These are phyloP conservation scores for Pythium angustatum DNA, from an alignment of 352 stramenopile species.

Conservation along the genomic window DNA sequence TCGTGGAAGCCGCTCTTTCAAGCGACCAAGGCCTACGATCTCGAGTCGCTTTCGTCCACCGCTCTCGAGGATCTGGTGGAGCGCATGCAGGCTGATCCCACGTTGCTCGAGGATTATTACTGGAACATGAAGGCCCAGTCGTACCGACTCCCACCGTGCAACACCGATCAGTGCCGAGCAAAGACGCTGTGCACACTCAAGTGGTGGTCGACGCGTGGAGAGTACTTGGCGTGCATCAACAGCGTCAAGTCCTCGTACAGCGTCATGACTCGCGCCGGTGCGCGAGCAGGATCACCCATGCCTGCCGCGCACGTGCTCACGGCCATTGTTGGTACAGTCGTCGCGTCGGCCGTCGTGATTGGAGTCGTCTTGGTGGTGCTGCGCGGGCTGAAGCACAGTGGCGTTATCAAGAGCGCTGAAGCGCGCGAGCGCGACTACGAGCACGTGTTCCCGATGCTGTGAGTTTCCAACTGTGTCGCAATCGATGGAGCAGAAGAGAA, in stretches of 20 bases:
- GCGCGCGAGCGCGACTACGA: slow-evolving; percentile 43
- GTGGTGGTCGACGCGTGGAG: slow-evolving; percentile 76
- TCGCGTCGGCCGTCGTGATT: slow-evolving; percentile 42
- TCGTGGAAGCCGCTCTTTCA: slow-evolving; percentile 59
- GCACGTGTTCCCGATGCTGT: slow-evolving; percentile 55
- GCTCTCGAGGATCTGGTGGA: slow-evolving; percentile 49
- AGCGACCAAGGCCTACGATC: slow-evolving; percentile 54
- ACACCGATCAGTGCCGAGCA: slow-evolving; percentile 46
- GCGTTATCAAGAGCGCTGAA: slow-evolving; percentile 40
- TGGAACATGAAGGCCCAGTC: slow-evolving; percentile 86
- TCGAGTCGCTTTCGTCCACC: slow-evolving; percentile 47
- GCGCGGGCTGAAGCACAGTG: slow-evolving; percentile 36
- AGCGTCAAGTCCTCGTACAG: slow-evolving; percentile 24
- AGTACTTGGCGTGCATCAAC: slow-evolving; percentile 71
- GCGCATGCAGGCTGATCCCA: slow-evolving; percentile 48
- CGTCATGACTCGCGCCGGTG: slow-evolving; percentile 21
- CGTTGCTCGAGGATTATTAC: slow-evolving; percentile 72
- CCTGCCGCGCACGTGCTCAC: slow-evolving; percentile 36
- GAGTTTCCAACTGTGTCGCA: slow-evolving; percentile 16
- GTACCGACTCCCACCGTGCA: slow-evolving; percentile 45
- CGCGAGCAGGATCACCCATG: neutral
- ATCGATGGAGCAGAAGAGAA: neutral
- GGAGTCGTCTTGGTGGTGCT: slow-evolving; percentile 38
- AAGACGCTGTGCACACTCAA: slow-evolving; percentile 70
- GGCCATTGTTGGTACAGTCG: slow-evolving; percentile 48